Base-by-base conservation (phyloP, 2,329 filamentous ascomycete species). In the Hansfordia pulvinata region DNA sequence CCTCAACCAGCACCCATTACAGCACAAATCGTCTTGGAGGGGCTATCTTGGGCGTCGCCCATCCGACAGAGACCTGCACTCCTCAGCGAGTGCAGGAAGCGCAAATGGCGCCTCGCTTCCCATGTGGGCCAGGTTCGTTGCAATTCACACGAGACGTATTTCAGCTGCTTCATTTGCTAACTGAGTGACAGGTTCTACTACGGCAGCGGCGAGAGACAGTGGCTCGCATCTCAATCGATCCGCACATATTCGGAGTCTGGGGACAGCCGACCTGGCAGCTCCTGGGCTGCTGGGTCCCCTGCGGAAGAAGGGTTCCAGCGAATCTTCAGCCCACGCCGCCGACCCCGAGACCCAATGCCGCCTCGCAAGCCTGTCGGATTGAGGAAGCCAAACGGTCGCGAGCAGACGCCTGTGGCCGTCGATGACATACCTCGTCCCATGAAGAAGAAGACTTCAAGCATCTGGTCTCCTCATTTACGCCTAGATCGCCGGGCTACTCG, bases 381-480 rank as follows among this genome's bases (percentile, higher is more conserved):
- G n/a, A 50, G 67, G 45, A 63, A 13, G 63, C 62, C 19, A 46
- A 43, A 4, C 49, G 54, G 6, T 41, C 47, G 10, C 48, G 52
- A 9, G 38, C 35, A 6, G 31, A 44, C 30, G 28, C 32, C 19
- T 15, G 33, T 30, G 10, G 42, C 40, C 17, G 35, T 47, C 19
- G 41, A 35, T 19, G 35, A 48, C 9, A 40, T 52, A 17, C 47
- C 43, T 10, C 40, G 41, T 8, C 40, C 44, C 9, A 36, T 54
- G 10, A 49, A 46, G 37, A 64, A 66, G 45, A 64, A 64, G 39
- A 58, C 62, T 28, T 68, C 75, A 19, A 64, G 69, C 36, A 62
- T 79, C 35, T 83, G 77, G 75, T 83, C 77, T 4, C 79, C 80
- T 8, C 80, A 85, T 50, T 54, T 86, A 17, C 64, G 66, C 26